Evolutionary conservation across 768 basidiomycete genomes (phyloP).

Genomic region (Trichaptum fuscoviolaceum): DNA sequence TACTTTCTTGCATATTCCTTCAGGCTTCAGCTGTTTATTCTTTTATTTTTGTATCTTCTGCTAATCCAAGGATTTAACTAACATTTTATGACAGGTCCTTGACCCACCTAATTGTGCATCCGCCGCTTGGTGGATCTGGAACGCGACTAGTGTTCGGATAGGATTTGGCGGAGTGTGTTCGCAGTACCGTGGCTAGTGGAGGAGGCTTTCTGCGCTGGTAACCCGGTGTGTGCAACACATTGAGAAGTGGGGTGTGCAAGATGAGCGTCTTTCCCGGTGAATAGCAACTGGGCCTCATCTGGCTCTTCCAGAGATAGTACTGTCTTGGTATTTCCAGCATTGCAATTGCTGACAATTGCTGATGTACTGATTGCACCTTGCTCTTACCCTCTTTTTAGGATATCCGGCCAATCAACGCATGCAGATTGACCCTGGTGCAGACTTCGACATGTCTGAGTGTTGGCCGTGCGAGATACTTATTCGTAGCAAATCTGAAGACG

Average conservation of each 20-base stretch:
- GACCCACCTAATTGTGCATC: no score
- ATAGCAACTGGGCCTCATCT: conserved; percentile 15
- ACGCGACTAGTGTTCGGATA: conserved; percentile 64
- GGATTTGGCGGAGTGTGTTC: conserved; percentile 48
- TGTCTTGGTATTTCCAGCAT: background rate
- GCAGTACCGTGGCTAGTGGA: conserved; percentile 46
- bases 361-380: conserved; percentile 11
- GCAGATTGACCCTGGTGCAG: conserved; percentile 77
- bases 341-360: background rate
- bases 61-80: no score
- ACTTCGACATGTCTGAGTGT: conserved; percentile 76
- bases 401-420: conserved; percentile 81
- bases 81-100: no score
- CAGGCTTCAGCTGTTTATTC: no score
- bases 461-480: conserved; percentile 79
- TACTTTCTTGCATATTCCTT: no score
- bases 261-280: conserved; percentile 83
- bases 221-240: conserved; percentile 81
- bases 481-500: no score
- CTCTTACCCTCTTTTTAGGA: conserved; percentile 36
- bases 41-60: no score
- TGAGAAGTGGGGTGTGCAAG: conserved; percentile 75
- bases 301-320: background rate
- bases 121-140: conserved; percentile 37
- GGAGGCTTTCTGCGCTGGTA: conserved; percentile 63